Percentiles rank a stretch among this genome's conserved stretches.
Evolutionary conservation across 768 basidiomycete species (phyloP).

Genomic region (Rhodotorula paludigena): DNA sequence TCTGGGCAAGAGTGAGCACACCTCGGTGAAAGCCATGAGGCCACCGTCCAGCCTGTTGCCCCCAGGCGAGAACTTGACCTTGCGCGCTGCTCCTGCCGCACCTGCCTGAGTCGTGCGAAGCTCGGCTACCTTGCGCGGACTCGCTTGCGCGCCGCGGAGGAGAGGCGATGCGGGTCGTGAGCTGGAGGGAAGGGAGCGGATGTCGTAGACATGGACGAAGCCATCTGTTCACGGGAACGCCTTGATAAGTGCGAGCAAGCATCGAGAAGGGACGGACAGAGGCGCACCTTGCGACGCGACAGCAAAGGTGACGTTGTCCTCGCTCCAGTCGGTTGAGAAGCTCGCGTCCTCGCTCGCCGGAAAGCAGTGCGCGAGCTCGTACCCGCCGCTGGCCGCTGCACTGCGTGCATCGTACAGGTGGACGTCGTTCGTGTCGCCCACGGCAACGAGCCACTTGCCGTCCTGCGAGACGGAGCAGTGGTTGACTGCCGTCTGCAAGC

Average conservation of each 20-base stretch:
- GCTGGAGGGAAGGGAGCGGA: conserved; percentile 16
- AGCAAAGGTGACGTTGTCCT: conserved; percentile 70
- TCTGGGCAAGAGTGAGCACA: conserved; percentile 45
- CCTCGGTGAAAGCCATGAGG: conserved; percentile 85
- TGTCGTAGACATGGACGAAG: conserved; percentile 29
- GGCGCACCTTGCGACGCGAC: conserved; percentile 64
- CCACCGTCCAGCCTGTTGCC: conserved; percentile 57
- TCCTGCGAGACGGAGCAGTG: conserved; percentile 87
- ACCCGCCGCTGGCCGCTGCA: too few relatives aligned
- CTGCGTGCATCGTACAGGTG: conserved; percentile 62
- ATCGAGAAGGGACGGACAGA: too few relatives aligned
- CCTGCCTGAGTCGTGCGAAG: conserved; percentile 46
- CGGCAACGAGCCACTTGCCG: conserved; percentile 75
- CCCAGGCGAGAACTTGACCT: conserved; percentile 73
- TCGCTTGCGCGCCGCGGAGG: too few relatives aligned
- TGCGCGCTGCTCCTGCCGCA: conserved; percentile 71
- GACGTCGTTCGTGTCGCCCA: conserved; percentile 83
- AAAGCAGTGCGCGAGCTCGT: conserved; percentile 21
- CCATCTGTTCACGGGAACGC: conserved; percentile 44
- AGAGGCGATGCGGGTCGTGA: neutral
- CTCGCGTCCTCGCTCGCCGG: conserved; percentile 53
- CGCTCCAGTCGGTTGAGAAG: conserved; percentile 73
- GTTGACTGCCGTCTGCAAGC: conserved; percentile 63
- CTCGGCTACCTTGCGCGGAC: conserved; percentile 28
- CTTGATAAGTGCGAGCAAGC: conserved; percentile 50